Base-by-base conservation (phyloP, 129 eudicot species). In the Ambrosia trifida region DNA sequence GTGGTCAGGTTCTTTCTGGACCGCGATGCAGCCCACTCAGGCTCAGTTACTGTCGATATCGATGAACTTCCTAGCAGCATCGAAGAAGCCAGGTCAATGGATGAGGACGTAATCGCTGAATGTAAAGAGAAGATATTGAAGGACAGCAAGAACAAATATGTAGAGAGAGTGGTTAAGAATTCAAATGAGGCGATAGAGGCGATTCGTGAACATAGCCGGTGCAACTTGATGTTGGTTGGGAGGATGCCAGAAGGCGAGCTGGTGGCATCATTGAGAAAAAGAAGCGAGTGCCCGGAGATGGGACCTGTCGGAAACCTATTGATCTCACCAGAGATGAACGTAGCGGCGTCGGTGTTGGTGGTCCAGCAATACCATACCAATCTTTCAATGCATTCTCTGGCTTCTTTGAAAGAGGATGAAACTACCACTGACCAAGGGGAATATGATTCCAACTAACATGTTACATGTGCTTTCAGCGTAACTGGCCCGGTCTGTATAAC, bases 181-280 rank as follows among this genome's bases (percentile, higher is more conserved):
- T 72, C 45, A 1, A 54, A 58, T 0, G 90, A 84, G 2, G 73
- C 84, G 0, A 41, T 84, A 4, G 83, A 82, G 11, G 76, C 24
- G 64, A 57, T 89, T n/a, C 63, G 80, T 4, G 78, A 74, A 20
- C 77, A 85, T 46, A 59, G 66, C 63, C 73, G 66, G 1, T 84
- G 94, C 47, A 71, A 84, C 58, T 18, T 94, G 81, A 71, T 90
- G 54, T 54, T 94, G 76, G 96, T 79, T 0, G 99, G 99, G n/a
- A 72, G 97, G 64, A 85, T 82, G 77, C 97, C 97, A 11, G 88
- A 83, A 76, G 96, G 94, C 0, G 83, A 82, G 69, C 65, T 94
- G 31, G 92, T 71, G 41, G 85, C 93, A 1, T 73, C 86, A 1
- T 24, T 87, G 45, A 80, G 68, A n/a, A 16, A 68, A 44, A 76